phyloP scores from a whole-genome alignment of 2,329 filamentous ascomycete species.

The Verticillium alfalfae region DNA sequence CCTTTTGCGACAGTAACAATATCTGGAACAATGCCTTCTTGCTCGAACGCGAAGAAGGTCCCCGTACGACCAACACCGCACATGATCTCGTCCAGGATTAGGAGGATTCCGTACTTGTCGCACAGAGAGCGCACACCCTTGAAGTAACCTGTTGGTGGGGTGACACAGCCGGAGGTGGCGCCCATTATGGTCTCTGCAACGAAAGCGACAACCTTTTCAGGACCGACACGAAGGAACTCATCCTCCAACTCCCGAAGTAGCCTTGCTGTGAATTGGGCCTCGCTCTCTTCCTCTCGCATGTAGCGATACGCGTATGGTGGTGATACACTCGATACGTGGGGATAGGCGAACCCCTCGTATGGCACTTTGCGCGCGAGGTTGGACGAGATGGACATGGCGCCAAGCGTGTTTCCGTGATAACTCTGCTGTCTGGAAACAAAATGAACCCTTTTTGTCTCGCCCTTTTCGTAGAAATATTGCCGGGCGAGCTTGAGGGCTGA shows the following conservation, averaged over 20 bases:
- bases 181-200: slow-evolving; percentile 67
- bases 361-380: slow-evolving; percentile 18
- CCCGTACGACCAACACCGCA: slow-evolving; percentile 59
- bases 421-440: slow-evolving; percentile 38
- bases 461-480: slow-evolving; percentile 39
- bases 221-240: slow-evolving; percentile 39
- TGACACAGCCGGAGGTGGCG: slow-evolving; percentile 39
- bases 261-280: slow-evolving; percentile 30
- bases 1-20: slow-evolving; percentile 56
- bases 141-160: slow-evolving; percentile 48
- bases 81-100: slow-evolving; percentile 63
- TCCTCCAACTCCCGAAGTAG: slow-evolving; percentile 39
- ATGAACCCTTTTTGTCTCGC: slow-evolving; percentile 26
- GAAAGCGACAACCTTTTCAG: slow-evolving; percentile 41
- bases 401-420: slow-evolving; percentile 47
- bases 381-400: slow-evolving; percentile 32
- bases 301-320: slow-evolving; percentile 40
- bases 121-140: slow-evolving; percentile 47
- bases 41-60: slow-evolving; percentile 58
- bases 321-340: slow-evolving; percentile 18
- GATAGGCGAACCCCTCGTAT: slow-evolving; percentile 18
- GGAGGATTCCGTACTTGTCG: slow-evolving; percentile 46
- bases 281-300: slow-evolving; percentile 23
- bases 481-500: slow-evolving; percentile 40
- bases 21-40: slow-evolving; percentile 45